Evolutionary conservation across 805 yeast species (phyloP), one percentile per base, ranked within the genome.

Genomic region (Yarrowia sp.): DNA sequence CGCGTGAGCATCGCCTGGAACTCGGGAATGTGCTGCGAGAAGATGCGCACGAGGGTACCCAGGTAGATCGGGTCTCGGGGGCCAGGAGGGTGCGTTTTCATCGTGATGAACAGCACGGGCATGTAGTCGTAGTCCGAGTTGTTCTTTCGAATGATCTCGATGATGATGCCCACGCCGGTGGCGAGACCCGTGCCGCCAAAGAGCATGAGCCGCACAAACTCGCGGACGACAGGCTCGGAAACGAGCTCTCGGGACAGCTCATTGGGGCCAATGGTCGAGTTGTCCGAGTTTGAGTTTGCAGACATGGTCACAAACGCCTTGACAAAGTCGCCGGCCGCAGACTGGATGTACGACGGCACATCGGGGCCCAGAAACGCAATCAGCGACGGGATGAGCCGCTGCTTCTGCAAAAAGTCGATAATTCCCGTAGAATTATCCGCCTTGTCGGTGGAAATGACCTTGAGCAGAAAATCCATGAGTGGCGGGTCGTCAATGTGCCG

Each of bases 251-350:
- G 84, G 2, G 97, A 92, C 46, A 95, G 82, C 76, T 92, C 97
- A 76, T 95, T 95, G 1, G 99, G 98, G 1, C 99, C 99, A 68
- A 95, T 91, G 10, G 97, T 90, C 2, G 97, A 90, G 71, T 91
- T 93, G 70, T 92, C 92, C 55, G 92, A 90, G 70, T 90, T 91
- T 8, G 90, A 92, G 75, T 94, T 95, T 8, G 98, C 97, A 52
- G 97, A 91, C 41, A 95, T 91, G 2, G 98, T 89, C 43, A 95
- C 90, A 74, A 95, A 87, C 0, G 98, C 98, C 76, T 95, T 95
- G 67, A 95, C 81, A 75, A 95, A 95, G 76, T 95, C 99, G 26
- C 97, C 96, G 0, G 97, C 96, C 0, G 98, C 97, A 16, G 95
- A 88, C 77, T 95, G 98, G 59, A 87, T 87, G 53, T 90, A 85